A percentile compares a stretch with the other conserved stretches of the same genome.
These are phyloP conservation scores for Pulveroboletus ravenelii DNA, from an alignment of 768 basidiomycete genomes.

Conservation along the genomic window DNA sequence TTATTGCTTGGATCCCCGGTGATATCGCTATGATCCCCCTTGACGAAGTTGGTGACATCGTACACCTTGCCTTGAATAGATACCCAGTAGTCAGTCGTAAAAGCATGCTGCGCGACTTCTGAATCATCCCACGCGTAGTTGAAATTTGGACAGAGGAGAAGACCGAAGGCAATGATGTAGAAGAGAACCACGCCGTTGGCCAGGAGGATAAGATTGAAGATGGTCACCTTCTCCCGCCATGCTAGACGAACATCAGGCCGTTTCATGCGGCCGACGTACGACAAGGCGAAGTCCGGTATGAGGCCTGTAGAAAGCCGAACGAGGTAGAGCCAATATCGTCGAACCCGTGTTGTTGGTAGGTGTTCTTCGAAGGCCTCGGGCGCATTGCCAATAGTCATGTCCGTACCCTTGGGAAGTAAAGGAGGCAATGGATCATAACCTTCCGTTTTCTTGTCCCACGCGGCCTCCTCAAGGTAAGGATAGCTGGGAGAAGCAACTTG, in stretches of 20 bases:
- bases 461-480: constrained; percentile 31
- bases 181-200: constrained; percentile 55
- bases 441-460: constrained; percentile 43
- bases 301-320: constrained; percentile 53
- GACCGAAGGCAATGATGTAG: constrained; percentile 62
- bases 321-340: constrained; percentile 55
- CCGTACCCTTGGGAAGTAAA: constrained; percentile 34
- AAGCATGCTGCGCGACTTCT: constrained; percentile 50
- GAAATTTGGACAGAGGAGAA: constrained; percentile 56
- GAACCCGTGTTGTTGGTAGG: constrained; percentile 49
- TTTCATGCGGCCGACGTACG: constrained; percentile 56
- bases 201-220: constrained; percentile 53
- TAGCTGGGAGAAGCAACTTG: constrained; percentile 23
- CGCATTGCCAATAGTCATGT: constrained; percentile 40
- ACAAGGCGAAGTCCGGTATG: constrained; percentile 50
- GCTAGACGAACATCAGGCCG: constrained; percentile 63
- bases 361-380: constrained; percentile 47
- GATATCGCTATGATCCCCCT: constrained; percentile 61
- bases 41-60: constrained; percentile 54
- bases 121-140: constrained; percentile 52
- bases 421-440: constrained; percentile 29
- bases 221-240: constrained; percentile 67
- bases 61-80: constrained; percentile 59
- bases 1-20: constrained; percentile 46
- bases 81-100: constrained; percentile 55